Percentiles rank a stretch among this genome's conserved stretches.
These are phyloP conservation scores for Sungouiozyma intestinalis DNA, from an alignment of 805 yeast genomes.

Conservation along the genomic window DNA sequence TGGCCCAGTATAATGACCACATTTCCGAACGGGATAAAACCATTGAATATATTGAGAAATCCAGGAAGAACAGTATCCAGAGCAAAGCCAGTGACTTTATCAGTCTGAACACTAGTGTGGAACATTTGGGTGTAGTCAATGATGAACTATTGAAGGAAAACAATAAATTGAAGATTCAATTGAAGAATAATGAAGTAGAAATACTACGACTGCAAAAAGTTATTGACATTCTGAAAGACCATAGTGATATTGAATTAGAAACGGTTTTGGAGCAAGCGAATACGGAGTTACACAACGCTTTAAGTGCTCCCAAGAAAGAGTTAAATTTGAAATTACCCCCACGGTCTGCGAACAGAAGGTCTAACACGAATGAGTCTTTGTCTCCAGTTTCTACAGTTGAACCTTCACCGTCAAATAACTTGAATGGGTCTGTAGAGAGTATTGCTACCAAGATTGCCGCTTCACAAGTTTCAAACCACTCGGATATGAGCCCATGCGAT, in stretches of 20 bases:
- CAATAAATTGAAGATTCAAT: slow-evolving; percentile 17
- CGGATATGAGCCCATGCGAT: not conserved
- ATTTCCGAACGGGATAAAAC: slow-evolving; percentile 20
- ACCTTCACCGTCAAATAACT: not conserved
- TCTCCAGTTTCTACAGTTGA: slow-evolving; percentile 2
- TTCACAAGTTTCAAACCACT: not conserved
- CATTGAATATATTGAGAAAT: slow-evolving; percentile 20
- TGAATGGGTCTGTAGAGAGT: not conserved
- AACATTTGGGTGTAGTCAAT: slow-evolving; percentile 15
- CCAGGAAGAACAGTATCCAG: slow-evolving; percentile 1
- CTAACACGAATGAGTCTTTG: slow-evolving; percentile 11
- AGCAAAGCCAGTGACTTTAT: slow-evolving; percentile 9
- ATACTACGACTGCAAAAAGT: slow-evolving; percentile 12
- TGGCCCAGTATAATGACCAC: slow-evolving; percentile 24
- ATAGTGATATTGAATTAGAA: slow-evolving; percentile 6
- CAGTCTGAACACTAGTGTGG: slow-evolving; percentile 11
- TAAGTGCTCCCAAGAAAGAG: slow-evolving; percentile 4
- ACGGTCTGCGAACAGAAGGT: slow-evolving; percentile 31
- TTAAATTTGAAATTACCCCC: slow-evolving; percentile 26
- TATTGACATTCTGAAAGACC: slow-evolving; percentile 6
- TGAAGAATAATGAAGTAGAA: slow-evolving; percentile 20
- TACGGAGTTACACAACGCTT: not conserved
- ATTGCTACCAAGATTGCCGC: not conserved
- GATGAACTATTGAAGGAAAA: slow-evolving; percentile 26
- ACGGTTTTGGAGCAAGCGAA: slow-evolving; percentile 4